Percentiles rank a stretch among this genome's conserved stretches.
These are phyloP conservation scores for Ganoderma sinense DNA, from an alignment of 1,284 basidiomycete genomes.

Conservation along the genomic window DNA sequence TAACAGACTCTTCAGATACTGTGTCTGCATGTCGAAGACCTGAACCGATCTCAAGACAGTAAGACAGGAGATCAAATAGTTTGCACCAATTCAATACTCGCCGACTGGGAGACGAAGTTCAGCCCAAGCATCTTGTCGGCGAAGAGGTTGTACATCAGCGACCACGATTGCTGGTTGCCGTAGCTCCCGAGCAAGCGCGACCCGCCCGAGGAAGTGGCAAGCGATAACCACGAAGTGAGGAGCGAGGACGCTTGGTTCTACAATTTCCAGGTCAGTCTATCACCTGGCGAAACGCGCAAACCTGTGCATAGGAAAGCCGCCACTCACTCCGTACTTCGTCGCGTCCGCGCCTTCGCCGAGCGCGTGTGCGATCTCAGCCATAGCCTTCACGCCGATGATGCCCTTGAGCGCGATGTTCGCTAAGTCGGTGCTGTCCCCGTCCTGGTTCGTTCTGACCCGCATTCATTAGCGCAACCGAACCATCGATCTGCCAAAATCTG, in stretches of 20 bases:
- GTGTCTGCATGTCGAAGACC: constrained; percentile 19
- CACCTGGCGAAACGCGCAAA: too few relatives aligned
- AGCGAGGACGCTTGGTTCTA: constrained; percentile 29
- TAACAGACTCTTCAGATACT: constrained; percentile 19
- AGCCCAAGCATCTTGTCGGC: constrained; percentile 62
- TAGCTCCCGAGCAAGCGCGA: constrained; percentile 50
- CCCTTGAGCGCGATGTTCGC: constrained; percentile 80
- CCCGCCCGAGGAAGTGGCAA: constrained; percentile 44
- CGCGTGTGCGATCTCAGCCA: constrained; percentile 62
- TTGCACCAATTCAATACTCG: constrained; percentile 19
- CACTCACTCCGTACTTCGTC: constrained; percentile 56
- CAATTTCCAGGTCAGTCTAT: background rate
- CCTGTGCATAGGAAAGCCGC: background rate
- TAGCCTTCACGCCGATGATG: constrained; percentile 72
- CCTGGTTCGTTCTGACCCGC: constrained; percentile 58
- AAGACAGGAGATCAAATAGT: background rate
- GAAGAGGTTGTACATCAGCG: constrained; percentile 70
- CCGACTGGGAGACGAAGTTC: constrained; percentile 30
- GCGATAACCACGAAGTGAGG: constrained; percentile 34
- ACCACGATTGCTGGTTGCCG: constrained; percentile 58
- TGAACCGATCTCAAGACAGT: background rate
- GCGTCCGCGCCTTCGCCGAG: constrained; percentile 54
- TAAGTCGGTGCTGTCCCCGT: constrained; percentile 56
- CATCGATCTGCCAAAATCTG: too few relatives aligned
- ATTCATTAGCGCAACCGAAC: background rate